Conservation (phyloP, 148 eudicot genomes). For the Heliosperma pusillum region DNA sequence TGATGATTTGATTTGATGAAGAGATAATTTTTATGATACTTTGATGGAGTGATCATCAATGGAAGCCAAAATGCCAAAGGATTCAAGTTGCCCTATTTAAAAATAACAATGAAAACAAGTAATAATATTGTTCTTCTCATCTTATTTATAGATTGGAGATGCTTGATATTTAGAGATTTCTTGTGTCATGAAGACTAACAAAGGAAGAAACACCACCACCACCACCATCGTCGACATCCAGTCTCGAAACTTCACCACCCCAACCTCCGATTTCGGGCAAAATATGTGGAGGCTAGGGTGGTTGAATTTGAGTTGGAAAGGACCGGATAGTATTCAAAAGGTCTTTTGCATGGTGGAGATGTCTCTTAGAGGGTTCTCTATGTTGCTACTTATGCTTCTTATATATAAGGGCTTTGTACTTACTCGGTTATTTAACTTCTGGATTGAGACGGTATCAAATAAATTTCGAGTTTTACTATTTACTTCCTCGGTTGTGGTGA, state of each 20-base stretch:
- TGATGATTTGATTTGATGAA: no score
- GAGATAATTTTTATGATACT: neutral
- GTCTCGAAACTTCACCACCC: constrained; percentile 1
- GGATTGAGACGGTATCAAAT: no score
- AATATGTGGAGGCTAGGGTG: constrained; percentile 14
- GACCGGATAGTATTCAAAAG: neutral
- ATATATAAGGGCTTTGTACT: constrained; percentile 20
- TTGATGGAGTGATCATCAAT: constrained; percentile 1
- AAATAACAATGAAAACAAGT: neutral
- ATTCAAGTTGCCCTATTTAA: constrained; percentile 38
- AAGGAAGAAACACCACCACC: constrained; percentile 1
- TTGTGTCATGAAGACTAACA: neutral
- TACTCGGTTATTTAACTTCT: no score
- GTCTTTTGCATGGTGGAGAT: constrained; percentile 1
- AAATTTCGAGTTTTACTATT: no score
- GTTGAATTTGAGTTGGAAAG: neutral
- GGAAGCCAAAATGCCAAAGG: constrained; percentile 38
- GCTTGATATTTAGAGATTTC: neutral
- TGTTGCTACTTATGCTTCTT: constrained; percentile 15
- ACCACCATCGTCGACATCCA: neutral
- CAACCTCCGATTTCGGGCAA: neutral
- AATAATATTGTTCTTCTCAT: neutral
- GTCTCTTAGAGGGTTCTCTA: constrained; percentile 24
- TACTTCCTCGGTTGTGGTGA: no score
- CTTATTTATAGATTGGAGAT: neutral